Evolutionary conservation across 2,329 filamentous ascomycete species (phyloP), one percentile per base, ranked within the genome.

Genomic region (Mycosphaerelloides madeirae): DNA sequence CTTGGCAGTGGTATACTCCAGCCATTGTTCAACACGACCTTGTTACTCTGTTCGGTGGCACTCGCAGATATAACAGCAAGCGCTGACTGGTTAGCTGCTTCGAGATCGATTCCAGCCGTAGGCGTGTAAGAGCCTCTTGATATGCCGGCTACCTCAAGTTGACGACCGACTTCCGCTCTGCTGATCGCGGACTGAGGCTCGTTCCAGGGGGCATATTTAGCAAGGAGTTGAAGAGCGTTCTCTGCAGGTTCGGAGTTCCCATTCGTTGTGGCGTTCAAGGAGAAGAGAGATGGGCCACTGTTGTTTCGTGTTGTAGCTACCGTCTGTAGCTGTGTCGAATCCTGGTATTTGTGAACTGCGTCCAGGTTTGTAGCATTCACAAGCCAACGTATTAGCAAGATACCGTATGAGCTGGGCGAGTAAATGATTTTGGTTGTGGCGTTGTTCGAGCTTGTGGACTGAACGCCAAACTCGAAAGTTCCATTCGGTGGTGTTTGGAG

Each of bases 331-430:
- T 13, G 8, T 8, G 46, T 46, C 2, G 38, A 42, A 35, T 47
- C 41, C 29, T 54, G 49, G 22, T 39, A 49, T 3, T 13, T 28
- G 15, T 43, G 51, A 3, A 52, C 25, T n/a, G 31, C 28, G 14
- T 42, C 38, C 13, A 29, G 16, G 14, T 45, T 49, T 3, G 22
- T 29, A 12, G 16, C 15, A 15, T 47, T 49, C 31, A 56, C 39
- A 20, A 46, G 22, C 31, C 52, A 42, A 3, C 54, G 44, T 31
- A 51, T 45, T 13, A 53, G 29, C 36, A 55, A 33, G 16, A 43
- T 46, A 3, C 45, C 52, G 20, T 49, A 43, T 5, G 31, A 45
- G 15, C 38, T 44, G 4, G 46, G 53, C 9, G 41, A 40, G 29
- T 47, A 41, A 12, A 53, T 32, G n/a, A 31, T 20, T 3, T 49